Evolutionary conservation across 2,329 filamentous ascomycete species (phyloP), one percentile per base, ranked within the genome.

Genomic region (Metarhizium rileyi): DNA sequence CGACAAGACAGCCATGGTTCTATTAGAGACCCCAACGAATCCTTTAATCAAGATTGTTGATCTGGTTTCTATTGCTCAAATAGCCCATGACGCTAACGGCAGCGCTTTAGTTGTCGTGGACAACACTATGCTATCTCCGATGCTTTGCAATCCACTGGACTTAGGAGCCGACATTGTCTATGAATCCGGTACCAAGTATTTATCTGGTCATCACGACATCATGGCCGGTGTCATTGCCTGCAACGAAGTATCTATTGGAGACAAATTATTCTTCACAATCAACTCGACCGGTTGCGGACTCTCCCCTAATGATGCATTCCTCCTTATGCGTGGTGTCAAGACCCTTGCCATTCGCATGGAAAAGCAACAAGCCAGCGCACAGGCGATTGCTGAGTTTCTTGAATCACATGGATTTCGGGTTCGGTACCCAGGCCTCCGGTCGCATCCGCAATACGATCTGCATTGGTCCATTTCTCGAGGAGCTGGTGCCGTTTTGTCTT

Each of bases 41-140:
- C 94, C 93, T 5, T 73, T 98, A 45, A 97, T 98, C 76, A 98
- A 98, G 72, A 90, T 98, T 58, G 90, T 94, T 60, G 93, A 98
- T 65, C 86, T 98, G 52, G 78, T 84, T 4, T 76, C 81, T 22
- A 94, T 98, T 58, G 82, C 93, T 14, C 75, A 77, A 36, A 72
- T 84, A 20, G 80, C 86, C 0, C 93, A 97, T 66, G 81, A 84
- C 35, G 80, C 79, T 46, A 95, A 93, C 66, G 74, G 84, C 7
- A 80, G 80, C 54, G 86, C 88, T 25, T 73, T 97, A 38, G 90
- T 98, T 16, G 83, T 90, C 2, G 93, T 97, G 25, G 93, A 98
- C 70, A 98, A 98, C 73, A 98, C 93, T 51, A 98, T 98, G 93
- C 83, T 98, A 57, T 96, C 90, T 2, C 93, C 93, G 10, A 84